A percentile compares a stretch with the other conserved stretches of the same genome.
These are phyloP conservation scores for Trichosporon sp. DNA, from an alignment of 1,284 basidiomycete genomes.

Conservation along the genomic window DNA sequence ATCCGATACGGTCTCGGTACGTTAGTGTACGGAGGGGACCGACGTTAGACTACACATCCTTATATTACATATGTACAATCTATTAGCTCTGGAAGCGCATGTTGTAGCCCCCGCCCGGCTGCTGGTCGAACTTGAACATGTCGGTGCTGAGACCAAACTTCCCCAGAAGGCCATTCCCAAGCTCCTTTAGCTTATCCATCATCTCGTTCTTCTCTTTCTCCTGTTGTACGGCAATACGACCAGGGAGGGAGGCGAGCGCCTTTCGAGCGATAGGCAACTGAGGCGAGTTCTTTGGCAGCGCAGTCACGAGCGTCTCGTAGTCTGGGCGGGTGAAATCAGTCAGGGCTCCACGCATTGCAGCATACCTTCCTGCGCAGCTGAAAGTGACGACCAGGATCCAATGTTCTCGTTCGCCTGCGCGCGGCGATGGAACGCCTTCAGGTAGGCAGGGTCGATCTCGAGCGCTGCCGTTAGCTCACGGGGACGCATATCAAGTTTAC, in stretches of 20 bases:
- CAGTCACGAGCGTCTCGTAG: slow-evolving; percentile 63
- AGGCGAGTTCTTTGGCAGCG: slow-evolving; percentile 60
- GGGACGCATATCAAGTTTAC: slow-evolving; percentile 13
- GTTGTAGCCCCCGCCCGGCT: slow-evolving; percentile 87
- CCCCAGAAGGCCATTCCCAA: slow-evolving; percentile 90
- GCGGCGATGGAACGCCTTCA: slow-evolving; percentile 83
- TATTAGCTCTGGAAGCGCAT: slow-evolving; percentile 66
- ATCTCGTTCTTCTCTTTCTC: slow-evolving; percentile 88
- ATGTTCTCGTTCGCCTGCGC: slow-evolving; percentile 77
- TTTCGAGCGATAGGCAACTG: slow-evolving; percentile 55
- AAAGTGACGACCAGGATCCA: slow-evolving; percentile 73
- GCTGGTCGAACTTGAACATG: slow-evolving; percentile 91
- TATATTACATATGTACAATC: slow-evolving; percentile 1
- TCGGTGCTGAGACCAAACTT: slow-evolving; percentile 80
- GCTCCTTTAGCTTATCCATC: slow-evolving; percentile 83
- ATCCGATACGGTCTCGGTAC: slow-evolving; percentile 82
- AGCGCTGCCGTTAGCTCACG: slow-evolving; percentile 60
- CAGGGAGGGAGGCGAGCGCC: slow-evolving; percentile 59
- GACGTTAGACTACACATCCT: slow-evolving; percentile 54
- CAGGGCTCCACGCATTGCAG: background rate
- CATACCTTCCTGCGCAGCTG: slow-evolving; percentile 76
- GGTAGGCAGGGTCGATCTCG: slow-evolving; percentile 72
- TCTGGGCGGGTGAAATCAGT: slow-evolving; percentile 59
- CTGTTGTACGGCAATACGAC: slow-evolving; percentile 63
- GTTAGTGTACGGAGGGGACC: slow-evolving; percentile 81